Percentiles rank a stretch among this genome's conserved stretches.
These are phyloP conservation scores for Akanthomyces uredinophilus DNA, from an alignment of 2,329 filamentous ascomycete genomes.

Conservation along the genomic window DNA sequence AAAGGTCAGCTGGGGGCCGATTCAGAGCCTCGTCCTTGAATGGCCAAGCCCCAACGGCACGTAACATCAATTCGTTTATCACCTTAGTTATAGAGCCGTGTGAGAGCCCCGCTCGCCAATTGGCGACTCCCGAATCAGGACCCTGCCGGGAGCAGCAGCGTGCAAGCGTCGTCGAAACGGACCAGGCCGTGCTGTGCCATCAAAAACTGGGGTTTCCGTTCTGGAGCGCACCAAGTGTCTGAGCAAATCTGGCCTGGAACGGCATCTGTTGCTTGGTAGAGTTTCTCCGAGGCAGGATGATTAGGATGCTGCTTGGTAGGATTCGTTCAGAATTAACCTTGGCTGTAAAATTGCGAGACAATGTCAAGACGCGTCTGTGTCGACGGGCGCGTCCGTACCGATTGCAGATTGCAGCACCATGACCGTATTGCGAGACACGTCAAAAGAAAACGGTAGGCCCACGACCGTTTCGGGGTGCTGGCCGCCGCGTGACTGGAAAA, in stretches of 20 bases:
- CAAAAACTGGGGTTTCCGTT: not conserved
- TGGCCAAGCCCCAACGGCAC: not conserved
- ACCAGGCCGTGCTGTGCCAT: not conserved
- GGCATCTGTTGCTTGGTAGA: not conserved
- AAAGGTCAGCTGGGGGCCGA: constrained; percentile 5
- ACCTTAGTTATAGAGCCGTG: not conserved
- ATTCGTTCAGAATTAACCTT: not conserved
- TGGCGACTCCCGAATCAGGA: constrained; percentile 9
- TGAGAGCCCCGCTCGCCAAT: not conserved
- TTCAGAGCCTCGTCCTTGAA: constrained; percentile 5
- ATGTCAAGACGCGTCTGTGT: not conserved
- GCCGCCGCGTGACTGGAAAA: constrained; percentile 1
- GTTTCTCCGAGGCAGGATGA: not conserved
- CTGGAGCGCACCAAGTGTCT: not conserved
- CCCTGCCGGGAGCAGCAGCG: not conserved
- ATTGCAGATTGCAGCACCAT: not conserved
- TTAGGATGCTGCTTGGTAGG: not conserved
- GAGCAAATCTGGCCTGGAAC: not conserved
- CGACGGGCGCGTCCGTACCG: not conserved
- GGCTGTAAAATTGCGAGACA: not conserved
- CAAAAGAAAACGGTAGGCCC: constrained; percentile 3
- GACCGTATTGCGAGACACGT: not conserved
- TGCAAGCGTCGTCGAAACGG: not conserved
- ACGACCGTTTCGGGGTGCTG: constrained; percentile 6
- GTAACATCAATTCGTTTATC: constrained; percentile 12